These are phyloP conservation scores for Trametes coccinea DNA, from an alignment of 768 basidiomycete species.

Conservation along the genomic window DNA sequence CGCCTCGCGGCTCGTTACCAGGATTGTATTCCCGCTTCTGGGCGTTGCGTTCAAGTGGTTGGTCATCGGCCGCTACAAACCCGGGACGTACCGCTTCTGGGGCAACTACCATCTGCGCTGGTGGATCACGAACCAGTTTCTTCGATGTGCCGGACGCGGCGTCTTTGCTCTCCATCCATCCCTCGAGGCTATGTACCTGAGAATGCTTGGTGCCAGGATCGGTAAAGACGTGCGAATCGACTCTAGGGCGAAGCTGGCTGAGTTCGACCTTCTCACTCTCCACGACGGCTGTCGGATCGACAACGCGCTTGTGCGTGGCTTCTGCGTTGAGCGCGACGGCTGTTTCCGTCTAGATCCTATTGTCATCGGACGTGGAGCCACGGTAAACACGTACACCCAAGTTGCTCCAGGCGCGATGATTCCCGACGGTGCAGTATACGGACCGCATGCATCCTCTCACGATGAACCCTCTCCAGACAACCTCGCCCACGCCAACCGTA, in stretches of 20 bases:
- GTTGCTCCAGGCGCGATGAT: conserved; percentile 44
- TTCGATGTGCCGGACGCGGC: conserved; percentile 44
- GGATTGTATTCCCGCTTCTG: conserved; percentile 40
- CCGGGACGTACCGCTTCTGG: conserved; percentile 29
- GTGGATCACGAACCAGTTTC: conserved; percentile 45
- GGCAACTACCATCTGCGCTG: conserved; percentile 44
- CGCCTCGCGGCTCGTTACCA: conserved; percentile 35
- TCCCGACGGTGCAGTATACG: conserved; percentile 41
- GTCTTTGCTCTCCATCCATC: conserved; percentile 43
- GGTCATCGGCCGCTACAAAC: conserved; percentile 45
- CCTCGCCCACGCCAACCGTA: conserved; percentile 44
- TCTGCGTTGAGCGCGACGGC: conserved; percentile 48
- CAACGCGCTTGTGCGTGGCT: conserved; percentile 42
- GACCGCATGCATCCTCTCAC: conserved; percentile 48
- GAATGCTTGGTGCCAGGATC: conserved; percentile 46
- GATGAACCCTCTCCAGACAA: conserved; percentile 39
- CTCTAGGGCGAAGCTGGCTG: conserved; percentile 40
- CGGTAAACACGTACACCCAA: conserved; percentile 46
- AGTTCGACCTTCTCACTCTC: conserved; percentile 46
- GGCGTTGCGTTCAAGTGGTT: conserved; percentile 50
- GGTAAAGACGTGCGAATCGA: conserved; percentile 45
- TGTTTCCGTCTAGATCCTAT: conserved; percentile 43
- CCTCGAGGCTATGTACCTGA: conserved; percentile 43
- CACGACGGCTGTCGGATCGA: conserved; percentile 47
- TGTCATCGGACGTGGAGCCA: conserved; percentile 40